A percentile compares a stretch with the other conserved stretches of the same genome.
These are phyloP conservation scores for Starmerella asiatica DNA, from an alignment of 805 yeast species.

Conservation along the genomic window DNA sequence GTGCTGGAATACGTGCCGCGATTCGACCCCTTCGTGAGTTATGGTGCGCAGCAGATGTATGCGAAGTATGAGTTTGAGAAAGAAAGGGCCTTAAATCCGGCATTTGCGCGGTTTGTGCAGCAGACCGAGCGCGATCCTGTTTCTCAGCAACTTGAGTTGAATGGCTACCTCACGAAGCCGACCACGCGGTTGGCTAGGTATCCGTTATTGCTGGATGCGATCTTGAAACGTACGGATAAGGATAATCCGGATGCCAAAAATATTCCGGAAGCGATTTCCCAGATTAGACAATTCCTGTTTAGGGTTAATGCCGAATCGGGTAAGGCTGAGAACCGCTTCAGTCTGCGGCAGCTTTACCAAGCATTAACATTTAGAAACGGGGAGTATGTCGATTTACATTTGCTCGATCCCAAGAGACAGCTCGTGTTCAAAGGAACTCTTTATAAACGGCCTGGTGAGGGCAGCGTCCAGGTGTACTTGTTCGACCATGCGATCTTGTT, in stretches of 20 bases:
- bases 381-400: conserved; percentile 73
- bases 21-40: conserved; percentile 83
- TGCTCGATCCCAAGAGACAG: conserved; percentile 67
- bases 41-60: conserved; percentile 89
- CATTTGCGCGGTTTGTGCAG: conserved; percentile 85
- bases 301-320: conserved; percentile 82
- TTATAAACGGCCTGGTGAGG: conserved; percentile 57
- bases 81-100: conserved; percentile 77
- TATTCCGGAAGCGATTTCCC: conserved; percentile 58
- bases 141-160: conserved; percentile 76
- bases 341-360: conserved; percentile 74
- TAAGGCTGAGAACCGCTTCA: conserved; percentile 83
- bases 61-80: conserved; percentile 93
- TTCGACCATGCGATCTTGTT: conserved; percentile 80
- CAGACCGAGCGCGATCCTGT: conserved; percentile 78
- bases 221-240: conserved; percentile 68
- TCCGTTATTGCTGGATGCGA: conserved; percentile 69
- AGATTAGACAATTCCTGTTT: conserved; percentile 59
- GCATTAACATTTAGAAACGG: conserved; percentile 68
- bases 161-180: conserved; percentile 87
- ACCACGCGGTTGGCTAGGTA: conserved; percentile 93
- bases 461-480: conserved; percentile 71
- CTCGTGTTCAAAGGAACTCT: conserved; percentile 67
- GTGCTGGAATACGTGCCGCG: conserved; percentile 69
- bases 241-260: conserved; percentile 58